These are phyloP conservation scores for Astrothelium subdiscretum DNA, from an alignment of 495 filamentous ascomycete genomes.

Conservation along the genomic window DNA sequence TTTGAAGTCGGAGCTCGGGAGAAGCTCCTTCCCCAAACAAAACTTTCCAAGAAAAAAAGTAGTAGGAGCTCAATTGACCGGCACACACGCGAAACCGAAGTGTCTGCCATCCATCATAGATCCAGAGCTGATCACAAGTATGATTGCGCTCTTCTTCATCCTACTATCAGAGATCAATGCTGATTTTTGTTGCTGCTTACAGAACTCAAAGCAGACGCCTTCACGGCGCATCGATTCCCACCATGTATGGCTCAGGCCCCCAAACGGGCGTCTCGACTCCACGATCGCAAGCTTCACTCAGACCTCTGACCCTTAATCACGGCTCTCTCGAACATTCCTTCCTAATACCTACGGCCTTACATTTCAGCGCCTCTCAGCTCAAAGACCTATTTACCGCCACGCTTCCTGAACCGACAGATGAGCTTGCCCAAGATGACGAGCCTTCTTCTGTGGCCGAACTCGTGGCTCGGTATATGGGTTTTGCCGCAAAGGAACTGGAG, in stretches of 20 bases:
- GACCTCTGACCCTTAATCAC: constrained; percentile 79
- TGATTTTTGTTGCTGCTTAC: neutral
- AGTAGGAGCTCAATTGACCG: neutral
- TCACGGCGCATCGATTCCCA: constrained; percentile 12
- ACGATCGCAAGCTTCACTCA: constrained; percentile 73
- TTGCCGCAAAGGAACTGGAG: constrained; percentile 73
- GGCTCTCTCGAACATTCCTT: constrained; percentile 92
- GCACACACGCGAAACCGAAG: neutral
- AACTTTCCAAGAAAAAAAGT: neutral
- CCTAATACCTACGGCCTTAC: constrained; percentile 82
- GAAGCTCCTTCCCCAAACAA: neutral
- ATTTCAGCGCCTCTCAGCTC: constrained; percentile 89
- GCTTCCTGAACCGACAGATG: constrained; percentile 83
- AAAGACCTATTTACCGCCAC: constrained; percentile 76
- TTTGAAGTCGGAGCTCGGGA: neutral
- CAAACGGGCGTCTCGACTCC: constrained; percentile 95
- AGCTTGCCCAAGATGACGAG: constrained; percentile 94
- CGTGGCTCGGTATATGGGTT: constrained; percentile 82
- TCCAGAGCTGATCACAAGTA: neutral
- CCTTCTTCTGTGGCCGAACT: constrained; percentile 86
- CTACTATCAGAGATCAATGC: neutral
- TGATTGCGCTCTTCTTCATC: neutral
- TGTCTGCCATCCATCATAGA: neutral
- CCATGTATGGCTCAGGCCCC: constrained; percentile 82
- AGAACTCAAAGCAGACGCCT: neutral